Evolutionary conservation across 2,329 filamentous ascomycete genomes (phyloP).

Genomic region (Cordyceps cateniannulata): DNA sequence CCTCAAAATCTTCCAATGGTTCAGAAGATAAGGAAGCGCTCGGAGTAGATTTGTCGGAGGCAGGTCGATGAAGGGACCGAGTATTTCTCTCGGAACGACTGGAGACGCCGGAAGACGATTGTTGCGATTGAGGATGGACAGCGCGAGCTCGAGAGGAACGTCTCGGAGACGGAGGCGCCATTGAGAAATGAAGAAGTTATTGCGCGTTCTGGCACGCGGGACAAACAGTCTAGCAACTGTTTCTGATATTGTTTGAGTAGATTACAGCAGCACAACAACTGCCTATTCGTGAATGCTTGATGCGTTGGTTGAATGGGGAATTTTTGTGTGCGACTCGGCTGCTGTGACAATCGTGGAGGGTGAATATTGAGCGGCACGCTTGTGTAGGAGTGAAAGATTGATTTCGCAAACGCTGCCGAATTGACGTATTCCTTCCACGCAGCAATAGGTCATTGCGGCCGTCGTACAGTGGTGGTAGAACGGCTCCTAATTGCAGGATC

Average conservation of each 20-base stretch:
- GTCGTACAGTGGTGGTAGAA: neutral
- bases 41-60: constrained; percentile 70
- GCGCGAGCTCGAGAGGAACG: constrained; percentile 87
- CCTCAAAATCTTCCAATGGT: constrained; percentile 59
- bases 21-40: constrained; percentile 67
- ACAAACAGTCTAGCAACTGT: constrained; percentile 20
- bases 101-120: constrained; percentile 74
- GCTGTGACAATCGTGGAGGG: neutral
- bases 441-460: neutral
- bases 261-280: neutral
- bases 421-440: neutral
- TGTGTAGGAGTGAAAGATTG: neutral
- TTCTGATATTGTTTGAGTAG: neutral
- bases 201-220: constrained; percentile 14
- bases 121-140: constrained; percentile 67
- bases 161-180: constrained; percentile 64
- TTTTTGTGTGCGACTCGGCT: neutral
- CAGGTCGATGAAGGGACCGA: constrained; percentile 64
- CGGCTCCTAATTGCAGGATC: neutral
- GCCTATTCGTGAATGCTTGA: neutral
- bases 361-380: neutral
- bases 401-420: neutral
- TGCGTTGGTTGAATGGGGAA: constrained; percentile 11
- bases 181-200: constrained; percentile 28
- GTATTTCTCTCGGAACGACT: constrained; percentile 69